Conservation (phyloP, 2,329 filamentous ascomycete genomes). For the Graphilbum ipis-grandicollis region DNA sequence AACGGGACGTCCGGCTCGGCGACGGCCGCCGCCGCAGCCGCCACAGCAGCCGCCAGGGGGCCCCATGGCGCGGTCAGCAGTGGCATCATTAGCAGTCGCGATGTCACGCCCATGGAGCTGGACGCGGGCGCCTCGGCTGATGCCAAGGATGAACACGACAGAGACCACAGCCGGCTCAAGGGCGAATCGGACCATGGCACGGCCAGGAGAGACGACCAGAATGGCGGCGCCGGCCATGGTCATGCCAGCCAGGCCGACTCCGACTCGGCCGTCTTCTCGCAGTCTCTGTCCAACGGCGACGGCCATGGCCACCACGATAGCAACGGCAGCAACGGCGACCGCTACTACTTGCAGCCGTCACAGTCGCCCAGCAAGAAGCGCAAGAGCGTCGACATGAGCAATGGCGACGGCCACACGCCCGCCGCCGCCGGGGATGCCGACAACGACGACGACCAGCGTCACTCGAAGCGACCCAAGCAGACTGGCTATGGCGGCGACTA, state of each 20-base stretch:
- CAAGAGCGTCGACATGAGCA: slow-evolving; percentile 12
- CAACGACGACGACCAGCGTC: slow-evolving; percentile 12
- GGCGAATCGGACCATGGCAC: not conserved
- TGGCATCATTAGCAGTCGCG: slow-evolving; percentile 4
- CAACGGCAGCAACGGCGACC: not conserved
- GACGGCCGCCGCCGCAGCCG: too few species aligned
- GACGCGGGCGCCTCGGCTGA: slow-evolving; percentile 1
- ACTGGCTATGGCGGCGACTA: slow-evolving; percentile 1
- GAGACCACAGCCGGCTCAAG: not conserved
- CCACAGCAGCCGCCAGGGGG: slow-evolving; percentile 11
- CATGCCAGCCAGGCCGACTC: slow-evolving; percentile 2
- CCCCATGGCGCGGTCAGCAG: slow-evolving; percentile 1
- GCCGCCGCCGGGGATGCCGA: slow-evolving; percentile 9
- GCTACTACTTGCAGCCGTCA: slow-evolving; percentile 3
- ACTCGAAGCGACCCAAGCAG: slow-evolving; percentile 1
- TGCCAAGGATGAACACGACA: not conserved
- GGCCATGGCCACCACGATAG: slow-evolving; percentile 9
- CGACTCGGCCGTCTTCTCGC: slow-evolving; percentile 1
- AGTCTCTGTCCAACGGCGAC: slow-evolving; percentile 15
- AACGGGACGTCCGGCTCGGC: too few species aligned
- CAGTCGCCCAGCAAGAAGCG: slow-evolving; percentile 14
- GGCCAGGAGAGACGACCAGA: not conserved
- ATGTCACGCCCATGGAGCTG: slow-evolving; percentile 9
- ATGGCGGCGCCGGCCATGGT: not conserved
- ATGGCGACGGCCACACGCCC: slow-evolving; percentile 7